These are phyloP conservation scores for Peterozyma toletana DNA, from an alignment of 805 yeast genomes.

Conservation along the genomic window DNA sequence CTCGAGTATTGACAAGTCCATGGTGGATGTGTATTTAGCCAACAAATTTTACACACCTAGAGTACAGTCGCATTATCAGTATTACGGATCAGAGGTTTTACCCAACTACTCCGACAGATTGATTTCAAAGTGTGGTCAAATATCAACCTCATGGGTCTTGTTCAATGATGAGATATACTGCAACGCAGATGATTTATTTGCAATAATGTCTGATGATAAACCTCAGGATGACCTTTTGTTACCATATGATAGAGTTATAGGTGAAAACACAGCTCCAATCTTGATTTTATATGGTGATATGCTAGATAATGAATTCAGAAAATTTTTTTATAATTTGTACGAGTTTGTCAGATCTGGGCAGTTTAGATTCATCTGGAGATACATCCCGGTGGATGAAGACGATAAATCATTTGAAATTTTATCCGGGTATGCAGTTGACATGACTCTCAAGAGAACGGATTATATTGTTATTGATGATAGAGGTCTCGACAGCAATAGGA, in stretches of 20 bases:
- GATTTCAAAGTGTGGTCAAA: slow-evolving; percentile 8
- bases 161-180: slow-evolving; percentile 52
- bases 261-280: slow-evolving; percentile 43
- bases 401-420: slow-evolving; percentile 13
- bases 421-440: slow-evolving; percentile 61
- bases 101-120: slow-evolving; percentile 25
- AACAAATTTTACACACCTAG: slow-evolving; percentile 50
- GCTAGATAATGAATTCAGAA: slow-evolving; percentile 36
- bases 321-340: slow-evolving; percentile 51
- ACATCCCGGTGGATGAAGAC: slow-evolving; percentile 37
- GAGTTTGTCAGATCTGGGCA: slow-evolving; percentile 58
- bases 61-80: slow-evolving; percentile 55
- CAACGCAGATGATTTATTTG: slow-evolving; percentile 68
- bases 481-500: slow-evolving; percentile 20
- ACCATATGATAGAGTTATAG: slow-evolving; percentile 62
- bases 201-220: slow-evolving; percentile 53
- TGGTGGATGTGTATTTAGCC: slow-evolving; percentile 37
- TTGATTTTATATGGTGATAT: slow-evolving; percentile 65
- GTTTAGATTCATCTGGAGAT: slow-evolving; percentile 70
- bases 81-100: slow-evolving; percentile 31
- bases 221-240: slow-evolving; percentile 14
- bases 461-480: slow-evolving; percentile 61
- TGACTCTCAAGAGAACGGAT: slow-evolving; percentile 60
- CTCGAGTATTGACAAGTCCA: slow-evolving; percentile 5
- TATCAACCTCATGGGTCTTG: slow-evolving; percentile 38